Percentiles rank a stretch among this genome's conserved stretches.
These are phyloP conservation scores for Crucihimalaya himalaica DNA, from an alignment of 345 rosid genomes.

Conservation along the genomic window DNA sequence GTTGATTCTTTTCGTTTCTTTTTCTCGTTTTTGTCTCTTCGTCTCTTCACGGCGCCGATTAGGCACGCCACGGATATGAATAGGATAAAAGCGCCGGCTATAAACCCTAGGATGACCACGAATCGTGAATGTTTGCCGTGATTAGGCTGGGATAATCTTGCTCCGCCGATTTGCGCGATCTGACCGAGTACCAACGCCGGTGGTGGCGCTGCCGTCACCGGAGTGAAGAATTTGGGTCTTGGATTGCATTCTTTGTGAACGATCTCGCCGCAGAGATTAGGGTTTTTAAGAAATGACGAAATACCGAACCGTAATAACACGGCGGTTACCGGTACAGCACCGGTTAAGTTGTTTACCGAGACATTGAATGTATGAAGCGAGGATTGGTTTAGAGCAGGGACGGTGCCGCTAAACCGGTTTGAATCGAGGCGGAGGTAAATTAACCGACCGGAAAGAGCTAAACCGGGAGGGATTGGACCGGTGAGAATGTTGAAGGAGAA, in stretches of 20 bases:
- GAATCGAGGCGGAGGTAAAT: constrained; percentile 62
- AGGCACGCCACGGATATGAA: constrained; percentile 58
- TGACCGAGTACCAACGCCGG: constrained; percentile 49
- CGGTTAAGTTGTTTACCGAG: constrained; percentile 69
- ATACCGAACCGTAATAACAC: constrained; percentile 56
- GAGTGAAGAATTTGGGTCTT: constrained; percentile 61
- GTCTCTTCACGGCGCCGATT: constrained; percentile 52
- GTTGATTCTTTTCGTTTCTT: constrained; percentile 33
- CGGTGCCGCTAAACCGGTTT: constrained; percentile 61
- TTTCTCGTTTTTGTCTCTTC: constrained; percentile 36
- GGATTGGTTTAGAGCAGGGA: constrained; percentile 81
- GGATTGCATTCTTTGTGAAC: constrained; percentile 73
- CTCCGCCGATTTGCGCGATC: constrained; percentile 53
- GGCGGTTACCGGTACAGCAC: constrained; percentile 69
- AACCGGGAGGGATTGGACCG: constrained; percentile 55
- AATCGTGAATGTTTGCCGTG: constrained; percentile 45
- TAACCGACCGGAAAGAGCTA: constrained; percentile 49
- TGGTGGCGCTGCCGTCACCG: constrained; percentile 45
- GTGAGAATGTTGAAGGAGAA: constrained; percentile 66
- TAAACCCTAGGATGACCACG: constrained; percentile 55
- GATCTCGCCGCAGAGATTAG: constrained; percentile 87
- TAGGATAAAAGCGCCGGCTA: constrained; percentile 51
- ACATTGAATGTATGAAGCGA: constrained; percentile 66
- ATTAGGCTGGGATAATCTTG: constrained; percentile 39
- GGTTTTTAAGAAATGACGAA: constrained; percentile 65